phyloP scores from a whole-genome alignment of 1,139 yeast species.

The Lodderomyces jiufengensis region DNA sequence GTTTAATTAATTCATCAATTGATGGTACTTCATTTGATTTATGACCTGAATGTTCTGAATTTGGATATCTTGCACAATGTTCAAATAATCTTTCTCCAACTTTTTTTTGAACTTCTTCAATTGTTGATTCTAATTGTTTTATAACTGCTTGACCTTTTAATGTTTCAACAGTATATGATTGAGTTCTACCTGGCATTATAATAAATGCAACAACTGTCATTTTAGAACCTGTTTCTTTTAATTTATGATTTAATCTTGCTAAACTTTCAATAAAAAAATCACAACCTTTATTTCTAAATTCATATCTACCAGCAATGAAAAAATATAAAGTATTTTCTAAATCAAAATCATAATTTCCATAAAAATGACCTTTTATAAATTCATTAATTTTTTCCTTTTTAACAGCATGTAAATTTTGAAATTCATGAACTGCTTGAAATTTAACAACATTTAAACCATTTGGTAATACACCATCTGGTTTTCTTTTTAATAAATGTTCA shows the following conservation, averaged over 20 bases:
- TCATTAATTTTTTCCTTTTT: conserved; percentile 91
- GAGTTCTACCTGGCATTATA: conserved; percentile 95
- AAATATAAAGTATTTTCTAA: conserved; percentile 90
- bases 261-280: conserved; percentile 92
- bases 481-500: conserved; percentile 88
- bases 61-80: conserved; percentile 81
- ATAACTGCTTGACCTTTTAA: conserved; percentile 95
- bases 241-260: conserved; percentile 84
- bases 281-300: conserved; percentile 94
- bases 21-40: conserved; percentile 56
- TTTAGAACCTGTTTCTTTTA: conserved; percentile 78
- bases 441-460: conserved; percentile 94
- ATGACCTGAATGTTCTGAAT: conserved; percentile 48
- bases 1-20: conserved; percentile 78
- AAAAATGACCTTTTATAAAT: conserved; percentile 94
- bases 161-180: conserved; percentile 93
- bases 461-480: conserved; percentile 97
- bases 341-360: conserved; percentile 94
- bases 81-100: conserved; percentile 89
- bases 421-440: conserved; percentile 96
- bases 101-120: conserved; percentile 80
- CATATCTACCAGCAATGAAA: conserved; percentile 96
- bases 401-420: conserved; percentile 91
- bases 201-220: conserved; percentile 97
- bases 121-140: conserved; percentile 84